Evolutionary conservation across 1,139 yeast species (phyloP), one percentile per base, ranked within the genome.

Genomic region (Taphrina betulina): DNA sequence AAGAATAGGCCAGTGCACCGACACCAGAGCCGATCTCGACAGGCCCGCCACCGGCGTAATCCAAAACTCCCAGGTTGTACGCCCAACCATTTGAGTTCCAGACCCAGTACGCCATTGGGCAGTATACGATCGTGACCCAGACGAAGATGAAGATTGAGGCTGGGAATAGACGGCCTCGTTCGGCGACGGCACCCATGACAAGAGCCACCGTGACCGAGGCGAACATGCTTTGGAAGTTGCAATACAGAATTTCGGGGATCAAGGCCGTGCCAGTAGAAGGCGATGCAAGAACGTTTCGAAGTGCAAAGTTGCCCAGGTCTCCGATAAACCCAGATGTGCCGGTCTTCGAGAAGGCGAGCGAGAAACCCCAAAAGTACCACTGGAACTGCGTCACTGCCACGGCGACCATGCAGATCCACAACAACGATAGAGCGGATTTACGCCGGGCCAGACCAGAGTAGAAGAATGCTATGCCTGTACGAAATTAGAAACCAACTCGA

Each of bases 331-430:
- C 81, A 69, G 89, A 88, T 36, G 82, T 72, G 1, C 95, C 88
- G 0, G 85, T 79, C 14, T 76, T 66, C 0, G 92, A 82, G 66
- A 92, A 89, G 2, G 97, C 95, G 48, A 92, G 72, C 0, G 96
- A 87, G 68, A 87, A 92, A 22, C 97, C 97, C 97, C 97, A 92
- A 67, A 92, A 88, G 70, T 89, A 92, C 97, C 97, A 92, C 69
- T 90, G 96, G 78, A 90, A 88, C 10, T 81, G 75, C 1, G 88
- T 90, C n/a, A 90, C 81, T 62, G 85, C 77, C 14, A 87, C 82
- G 4, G 90, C 79, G 79, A 85, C 80, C 55, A 88, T 70, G n/a
- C 81, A 81, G 19, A 83, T 81, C 89, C 95, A 89, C 54, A 92
- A 82, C 81, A 89, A 79, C 20, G 95, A 84, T 53, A 90, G 75